phyloP scores from a whole-genome alignment of 2,329 filamentous ascomycete genomes.

The Cytospora paraplurivora region DNA sequence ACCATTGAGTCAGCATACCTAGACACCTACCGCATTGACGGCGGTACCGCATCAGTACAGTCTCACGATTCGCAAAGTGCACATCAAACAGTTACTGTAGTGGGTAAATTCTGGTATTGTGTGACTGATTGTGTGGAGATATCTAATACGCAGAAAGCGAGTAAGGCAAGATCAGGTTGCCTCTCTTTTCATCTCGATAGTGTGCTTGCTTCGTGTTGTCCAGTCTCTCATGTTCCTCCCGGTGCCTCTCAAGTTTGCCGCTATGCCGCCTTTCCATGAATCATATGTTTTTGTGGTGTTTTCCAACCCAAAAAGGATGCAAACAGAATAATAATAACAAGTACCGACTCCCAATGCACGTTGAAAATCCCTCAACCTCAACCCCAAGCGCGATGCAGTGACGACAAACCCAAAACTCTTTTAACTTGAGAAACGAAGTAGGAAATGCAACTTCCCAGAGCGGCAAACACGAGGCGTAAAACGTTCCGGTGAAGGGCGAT shows the following conservation, averaged over 20 bases:
- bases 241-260: slow-evolving; percentile 31
- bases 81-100: slow-evolving; percentile 36
- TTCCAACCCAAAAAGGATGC: slow-evolving; percentile 37
- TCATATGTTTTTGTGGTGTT: slow-evolving; percentile 36
- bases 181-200: slow-evolving; percentile 21
- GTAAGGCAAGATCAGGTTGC: slow-evolving; percentile 46
- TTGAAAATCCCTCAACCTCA: slow-evolving; percentile 22
- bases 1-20: background rate
- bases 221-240: slow-evolving; percentile 25
- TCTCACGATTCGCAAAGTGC: background rate
- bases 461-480: slow-evolving; percentile 30
- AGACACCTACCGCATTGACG: background rate
- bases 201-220: slow-evolving; percentile 1
- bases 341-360: slow-evolving; percentile 30
- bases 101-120: slow-evolving; percentile 70
- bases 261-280: slow-evolving; percentile 32
- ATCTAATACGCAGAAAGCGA: slow-evolving; percentile 68
- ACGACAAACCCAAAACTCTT: slow-evolving; percentile 28
- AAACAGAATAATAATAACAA: slow-evolving; percentile 36
- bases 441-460: slow-evolving; percentile 30
- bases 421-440: slow-evolving; percentile 28
- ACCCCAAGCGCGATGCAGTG: slow-evolving; percentile 29
- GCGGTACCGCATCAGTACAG: background rate
- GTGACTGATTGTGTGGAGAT: slow-evolving; percentile 45
- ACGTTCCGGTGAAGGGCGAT: slow-evolving; percentile 33